Evolutionary conservation across 371 early-diverging fungal species (phyloP).

Genomic region (Fennellomyces sp.): DNA sequence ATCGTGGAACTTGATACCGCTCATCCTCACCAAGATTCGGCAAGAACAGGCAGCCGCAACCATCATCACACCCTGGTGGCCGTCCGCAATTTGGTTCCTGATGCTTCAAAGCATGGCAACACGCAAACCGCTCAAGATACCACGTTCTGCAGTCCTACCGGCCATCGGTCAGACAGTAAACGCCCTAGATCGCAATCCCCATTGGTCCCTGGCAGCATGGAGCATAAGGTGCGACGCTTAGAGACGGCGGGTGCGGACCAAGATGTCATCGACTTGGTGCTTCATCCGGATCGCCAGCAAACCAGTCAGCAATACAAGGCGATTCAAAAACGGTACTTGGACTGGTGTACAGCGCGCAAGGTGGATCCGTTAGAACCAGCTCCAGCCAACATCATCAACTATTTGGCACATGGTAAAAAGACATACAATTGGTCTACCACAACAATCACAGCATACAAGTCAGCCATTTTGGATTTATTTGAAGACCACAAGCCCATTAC

Average conservation of each 20-base stretch:
- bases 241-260: background rate
- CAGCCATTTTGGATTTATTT: slow-evolving; percentile 3
- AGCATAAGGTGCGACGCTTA: background rate
- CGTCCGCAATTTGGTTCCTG: slow-evolving; percentile 21
- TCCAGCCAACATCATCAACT: slow-evolving; percentile 5
- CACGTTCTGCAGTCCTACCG: background rate
- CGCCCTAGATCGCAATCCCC: too few relatives aligned
- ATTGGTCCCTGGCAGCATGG: too few relatives aligned
- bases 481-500: too few relatives aligned
- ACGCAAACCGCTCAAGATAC: background rate
- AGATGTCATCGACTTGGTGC: background rate
- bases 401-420: background rate
- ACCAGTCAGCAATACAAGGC: background rate
- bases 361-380: background rate
- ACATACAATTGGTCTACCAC: background rate
- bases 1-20: slow-evolving; percentile 14
- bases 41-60: slow-evolving; percentile 6
- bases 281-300: background rate
- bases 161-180: background rate
- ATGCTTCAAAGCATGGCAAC: background rate
- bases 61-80: slow-evolving; percentile 23
- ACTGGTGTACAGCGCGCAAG: background rate
- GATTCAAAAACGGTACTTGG: background rate
- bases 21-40: background rate
- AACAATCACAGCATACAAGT: slow-evolving; percentile 3